A percentile compares a stretch with the other conserved stretches of the same genome.
These are phyloP conservation scores for Eryngium alpinum DNA, from an alignment of 140 eudicot species.

Conservation along the genomic window DNA sequence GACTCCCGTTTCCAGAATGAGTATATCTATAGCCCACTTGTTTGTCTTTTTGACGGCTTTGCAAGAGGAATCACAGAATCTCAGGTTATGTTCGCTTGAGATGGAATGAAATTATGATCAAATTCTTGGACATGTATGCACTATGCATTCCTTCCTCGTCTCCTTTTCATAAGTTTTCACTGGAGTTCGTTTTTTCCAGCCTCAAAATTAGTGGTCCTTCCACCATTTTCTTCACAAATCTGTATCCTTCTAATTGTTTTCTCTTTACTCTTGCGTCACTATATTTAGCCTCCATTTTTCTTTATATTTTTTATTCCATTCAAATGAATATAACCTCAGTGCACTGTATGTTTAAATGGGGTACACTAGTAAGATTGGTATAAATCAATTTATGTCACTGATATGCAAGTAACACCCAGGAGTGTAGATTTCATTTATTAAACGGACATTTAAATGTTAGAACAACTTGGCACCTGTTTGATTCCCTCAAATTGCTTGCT, in stretches of 20 bases:
- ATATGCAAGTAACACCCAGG: background rate
- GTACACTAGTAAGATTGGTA: background rate
- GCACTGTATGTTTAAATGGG: background rate
- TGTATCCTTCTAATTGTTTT: too few relatives aligned
- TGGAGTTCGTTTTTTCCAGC: too few relatives aligned
- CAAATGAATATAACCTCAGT: too few relatives aligned
- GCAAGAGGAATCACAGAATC: background rate
- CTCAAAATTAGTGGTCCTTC: too few relatives aligned
- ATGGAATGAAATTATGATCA: too few relatives aligned
- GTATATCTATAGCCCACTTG: background rate
- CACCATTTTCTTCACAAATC: too few relatives aligned
- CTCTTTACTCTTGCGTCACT: too few relatives aligned
- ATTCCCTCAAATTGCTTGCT: background rate
- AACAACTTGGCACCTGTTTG: background rate
- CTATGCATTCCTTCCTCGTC: too few relatives aligned
- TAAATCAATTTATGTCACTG: background rate
- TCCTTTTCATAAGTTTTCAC: too few relatives aligned
- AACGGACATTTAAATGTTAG: background rate
- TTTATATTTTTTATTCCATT: too few relatives aligned
- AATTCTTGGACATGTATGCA: too few relatives aligned
- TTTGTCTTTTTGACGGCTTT: background rate
- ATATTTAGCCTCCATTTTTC: too few relatives aligned
- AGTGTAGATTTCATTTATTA: background rate
- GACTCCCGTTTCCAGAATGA: background rate
- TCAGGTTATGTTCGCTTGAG: background rate